phyloP scores from a whole-genome alignment of 2,329 filamentous ascomycete genomes.

The Exophiala calicioides region DNA sequence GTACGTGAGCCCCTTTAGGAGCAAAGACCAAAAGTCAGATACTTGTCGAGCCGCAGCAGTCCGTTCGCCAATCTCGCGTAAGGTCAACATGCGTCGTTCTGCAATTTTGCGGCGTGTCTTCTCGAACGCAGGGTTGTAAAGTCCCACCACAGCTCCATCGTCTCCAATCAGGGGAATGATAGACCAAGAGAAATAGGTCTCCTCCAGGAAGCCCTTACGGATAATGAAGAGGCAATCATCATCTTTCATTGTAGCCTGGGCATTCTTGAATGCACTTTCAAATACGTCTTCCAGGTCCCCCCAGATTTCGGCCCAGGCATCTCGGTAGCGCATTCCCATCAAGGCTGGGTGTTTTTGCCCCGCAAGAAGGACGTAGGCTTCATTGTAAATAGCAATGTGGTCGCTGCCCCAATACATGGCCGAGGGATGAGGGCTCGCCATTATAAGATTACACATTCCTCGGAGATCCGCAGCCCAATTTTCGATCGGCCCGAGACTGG shows the following conservation, averaged over 20 bases:
- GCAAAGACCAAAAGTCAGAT: conserved; percentile 71
- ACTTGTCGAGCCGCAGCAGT: conserved; percentile 72
- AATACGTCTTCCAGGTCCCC: conserved; percentile 69
- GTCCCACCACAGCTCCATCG: conserved; percentile 71
- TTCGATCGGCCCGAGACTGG: conserved; percentile 73
- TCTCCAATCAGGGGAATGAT: conserved; percentile 75
- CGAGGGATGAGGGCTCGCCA: conserved; percentile 73
- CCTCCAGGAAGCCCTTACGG: conserved; percentile 67
- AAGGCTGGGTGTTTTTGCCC: conserved; percentile 74
- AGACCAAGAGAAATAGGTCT: conserved; percentile 77
- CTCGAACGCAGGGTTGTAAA: conserved; percentile 81
- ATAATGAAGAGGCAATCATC: conserved; percentile 75
- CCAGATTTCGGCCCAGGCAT: conserved; percentile 76
- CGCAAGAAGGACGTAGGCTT: conserved; percentile 69
- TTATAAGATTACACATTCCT: conserved; percentile 77
- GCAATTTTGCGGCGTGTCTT: conserved; percentile 77
- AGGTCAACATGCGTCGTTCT: conserved; percentile 75
- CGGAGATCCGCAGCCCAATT: conserved; percentile 71
- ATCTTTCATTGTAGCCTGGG: conserved; percentile 80
- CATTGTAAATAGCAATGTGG: conserved; percentile 69
- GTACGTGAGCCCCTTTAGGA: conserved; percentile 67
- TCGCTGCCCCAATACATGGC: conserved; percentile 80
- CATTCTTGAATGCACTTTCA: conserved; percentile 64
- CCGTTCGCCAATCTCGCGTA: conserved; percentile 74
- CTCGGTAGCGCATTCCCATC: conserved; percentile 71